Evolutionary conservation across 139 green algal genomes (phyloP).

Genomic region (Pseudopediastrum boryanum): DNA sequence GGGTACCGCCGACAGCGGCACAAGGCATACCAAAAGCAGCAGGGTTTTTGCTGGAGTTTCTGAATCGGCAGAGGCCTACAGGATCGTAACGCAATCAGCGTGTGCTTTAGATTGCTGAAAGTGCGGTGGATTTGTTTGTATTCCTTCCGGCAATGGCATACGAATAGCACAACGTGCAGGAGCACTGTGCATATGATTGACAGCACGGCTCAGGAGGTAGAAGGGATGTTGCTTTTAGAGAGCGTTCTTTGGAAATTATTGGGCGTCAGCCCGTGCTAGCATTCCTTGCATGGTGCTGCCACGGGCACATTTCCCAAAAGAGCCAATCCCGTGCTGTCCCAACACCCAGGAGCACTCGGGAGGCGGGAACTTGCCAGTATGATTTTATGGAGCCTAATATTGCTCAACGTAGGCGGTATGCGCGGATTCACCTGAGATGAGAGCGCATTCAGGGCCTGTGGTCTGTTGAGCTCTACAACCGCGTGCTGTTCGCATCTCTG

Average conservation of each 20-base stretch:
- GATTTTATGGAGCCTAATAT: background rate
- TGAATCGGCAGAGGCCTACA: too few species aligned
- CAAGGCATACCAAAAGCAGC: background rate
- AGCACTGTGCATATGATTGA: too few species aligned
- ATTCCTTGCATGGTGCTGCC: background rate
- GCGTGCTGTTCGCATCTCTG: too few species aligned
- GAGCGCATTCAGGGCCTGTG: conserved; percentile 64
- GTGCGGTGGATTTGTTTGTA: background rate
- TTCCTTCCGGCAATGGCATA: background rate
- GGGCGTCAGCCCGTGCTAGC: background rate
- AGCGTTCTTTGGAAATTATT: background rate
- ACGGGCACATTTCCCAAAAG: background rate
- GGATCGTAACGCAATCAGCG: too few species aligned
- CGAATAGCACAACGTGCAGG: background rate
- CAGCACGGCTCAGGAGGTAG: too few species aligned
- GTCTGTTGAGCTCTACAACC: conserved; percentile 52
- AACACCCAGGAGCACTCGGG: background rate
- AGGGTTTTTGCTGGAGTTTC: too few species aligned
- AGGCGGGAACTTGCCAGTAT: background rate
- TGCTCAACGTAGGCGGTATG: background rate
- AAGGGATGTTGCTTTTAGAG: too few species aligned
- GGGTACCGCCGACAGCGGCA: background rate
- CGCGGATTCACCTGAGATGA: conserved; percentile 26
- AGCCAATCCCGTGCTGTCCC: background rate
- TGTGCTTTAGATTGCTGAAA: too few species aligned